A percentile compares a stretch with the other conserved stretches of the same genome.
These are phyloP conservation scores for Cladosporium sp. DNA, from an alignment of 2,329 filamentous ascomycete genomes.

Conservation along the genomic window DNA sequence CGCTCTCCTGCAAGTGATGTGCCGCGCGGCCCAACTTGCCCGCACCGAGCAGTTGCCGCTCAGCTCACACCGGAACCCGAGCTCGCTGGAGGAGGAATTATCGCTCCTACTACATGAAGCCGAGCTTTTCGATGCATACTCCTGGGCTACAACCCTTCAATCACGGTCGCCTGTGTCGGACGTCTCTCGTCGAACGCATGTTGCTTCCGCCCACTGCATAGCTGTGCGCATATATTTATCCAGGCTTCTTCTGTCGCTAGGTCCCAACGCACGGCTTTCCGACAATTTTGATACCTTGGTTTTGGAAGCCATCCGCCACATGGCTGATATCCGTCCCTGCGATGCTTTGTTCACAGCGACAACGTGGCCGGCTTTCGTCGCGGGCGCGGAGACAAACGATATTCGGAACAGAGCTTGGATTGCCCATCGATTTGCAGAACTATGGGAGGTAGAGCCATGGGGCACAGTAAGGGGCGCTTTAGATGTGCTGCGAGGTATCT, in stretches of 20 bases:
- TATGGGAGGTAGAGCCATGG: conserved; percentile 41
- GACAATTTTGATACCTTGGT: conserved; percentile 39
- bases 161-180: conserved; percentile 38
- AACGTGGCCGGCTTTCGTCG: conserved; percentile 61
- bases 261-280: neutral
- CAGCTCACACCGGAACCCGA: neutral
- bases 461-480: conserved; percentile 40
- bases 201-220: conserved; percentile 41
- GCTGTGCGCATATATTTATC: conserved; percentile 44
- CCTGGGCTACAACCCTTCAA: conserved; percentile 37
- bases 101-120: neutral
- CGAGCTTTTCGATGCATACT: conserved; percentile 23
- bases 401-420: conserved; percentile 52
- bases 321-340: conserved; percentile 49
- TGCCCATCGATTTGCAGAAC: conserved; percentile 45
- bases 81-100: neutral
- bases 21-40: conserved; percentile 38
- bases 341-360: conserved; percentile 60
- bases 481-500: conserved; percentile 38
- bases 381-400: conserved; percentile 56
- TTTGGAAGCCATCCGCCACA: conserved; percentile 52
- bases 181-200: conserved; percentile 37
- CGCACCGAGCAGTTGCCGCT: conserved; percentile 19
- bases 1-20: conserved; percentile 39
- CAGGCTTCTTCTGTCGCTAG: conserved; percentile 35